A percentile compares a stretch with the other conserved stretches of the same genome.
These are phyloP conservation scores for Cynanchum wilfordii DNA, from an alignment of 257 asterid genomes.

Conservation along the genomic window DNA sequence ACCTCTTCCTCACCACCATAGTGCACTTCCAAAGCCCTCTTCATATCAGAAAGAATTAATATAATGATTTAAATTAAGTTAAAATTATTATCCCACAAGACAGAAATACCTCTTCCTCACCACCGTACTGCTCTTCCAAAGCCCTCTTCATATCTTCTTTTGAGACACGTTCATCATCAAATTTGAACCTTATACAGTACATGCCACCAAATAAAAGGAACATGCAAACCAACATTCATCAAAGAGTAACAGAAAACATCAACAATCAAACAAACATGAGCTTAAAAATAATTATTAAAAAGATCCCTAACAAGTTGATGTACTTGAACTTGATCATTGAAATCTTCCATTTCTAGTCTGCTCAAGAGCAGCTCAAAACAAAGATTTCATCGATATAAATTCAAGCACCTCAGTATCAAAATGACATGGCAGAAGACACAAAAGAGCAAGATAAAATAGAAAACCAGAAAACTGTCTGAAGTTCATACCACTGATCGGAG, in stretches of 20 bases:
- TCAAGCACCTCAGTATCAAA: not conserved
- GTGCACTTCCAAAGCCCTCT: constrained; percentile 48
- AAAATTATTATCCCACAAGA: constrained; percentile 7
- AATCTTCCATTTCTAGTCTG: too few relatives aligned
- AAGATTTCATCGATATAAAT: not conserved
- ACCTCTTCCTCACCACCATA: constrained; percentile 56
- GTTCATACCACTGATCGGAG: constrained; percentile 35
- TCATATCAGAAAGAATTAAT: constrained; percentile 17
- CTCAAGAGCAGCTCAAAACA: not conserved
- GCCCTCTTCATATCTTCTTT: constrained; percentile 44
- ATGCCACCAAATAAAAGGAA: not conserved
- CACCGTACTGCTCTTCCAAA: constrained; percentile 49
- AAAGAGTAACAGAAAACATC: not conserved
- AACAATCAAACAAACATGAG: not conserved
- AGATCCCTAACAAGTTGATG: not conserved
- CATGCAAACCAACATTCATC: not conserved
- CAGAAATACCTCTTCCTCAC: constrained; percentile 44
- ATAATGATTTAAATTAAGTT: not conserved
- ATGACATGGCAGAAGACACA: not conserved
- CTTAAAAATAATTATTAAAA: not conserved
- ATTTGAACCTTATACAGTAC: constrained; percentile 32
- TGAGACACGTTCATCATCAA: constrained; percentile 49
- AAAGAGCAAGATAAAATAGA: not conserved
- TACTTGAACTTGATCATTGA: not conserved
- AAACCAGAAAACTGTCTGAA: constrained; percentile 1